Evolutionary conservation across 768 basidiomycete genomes (phyloP), one percentile per base, ranked within the genome.

Genomic region (Leucocoprinus birnbaumii): DNA sequence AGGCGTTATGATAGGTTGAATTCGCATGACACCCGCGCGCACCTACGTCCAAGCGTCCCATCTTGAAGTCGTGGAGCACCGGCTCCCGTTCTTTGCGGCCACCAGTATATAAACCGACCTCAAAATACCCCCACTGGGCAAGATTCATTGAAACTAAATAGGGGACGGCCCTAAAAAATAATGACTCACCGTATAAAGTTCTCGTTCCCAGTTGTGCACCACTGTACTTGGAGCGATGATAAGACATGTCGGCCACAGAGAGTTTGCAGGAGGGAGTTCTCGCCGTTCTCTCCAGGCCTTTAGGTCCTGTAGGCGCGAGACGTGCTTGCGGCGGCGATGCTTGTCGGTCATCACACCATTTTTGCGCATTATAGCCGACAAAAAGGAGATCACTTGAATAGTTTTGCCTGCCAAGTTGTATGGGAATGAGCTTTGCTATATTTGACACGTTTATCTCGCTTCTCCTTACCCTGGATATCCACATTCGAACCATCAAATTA

Each of bases 281-380:
- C 82, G 76, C 26, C 66, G 59, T 56, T 77, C 66, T 58, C 64
- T 74, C 85, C 86, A 89, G 11, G 78, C 72, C 19, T 64, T 56
- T 25, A 73, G 67, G 49, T 89, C 87, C 66, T 87, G 87, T 5
- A 91, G 73, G 9, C 68, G 65, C 16, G 85, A 82, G n/a, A 94
- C 82, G 66, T 87, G 73, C 6, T 80, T 74, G 43, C 77, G 78
- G 11, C 94, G 80, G 16, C 93, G 81, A 44, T 81, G 68, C n/a
- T 74, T 63, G 65, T 97, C 94, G 3, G 75, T 74, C 6, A 61
- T 63, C 37, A 84, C 74, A 1, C 92, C 92, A 1, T 73, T 68
- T 68, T 96, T 96, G 58, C 78, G 73, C 95, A 97, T 96, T 55
- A 98, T 89, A 0, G 95, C 94, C 0, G 92, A 88, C 2, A 98